phyloP scores from a whole-genome alignment of 2,329 filamentous ascomycete species.

The Neofusicoccum kwambonambiense region DNA sequence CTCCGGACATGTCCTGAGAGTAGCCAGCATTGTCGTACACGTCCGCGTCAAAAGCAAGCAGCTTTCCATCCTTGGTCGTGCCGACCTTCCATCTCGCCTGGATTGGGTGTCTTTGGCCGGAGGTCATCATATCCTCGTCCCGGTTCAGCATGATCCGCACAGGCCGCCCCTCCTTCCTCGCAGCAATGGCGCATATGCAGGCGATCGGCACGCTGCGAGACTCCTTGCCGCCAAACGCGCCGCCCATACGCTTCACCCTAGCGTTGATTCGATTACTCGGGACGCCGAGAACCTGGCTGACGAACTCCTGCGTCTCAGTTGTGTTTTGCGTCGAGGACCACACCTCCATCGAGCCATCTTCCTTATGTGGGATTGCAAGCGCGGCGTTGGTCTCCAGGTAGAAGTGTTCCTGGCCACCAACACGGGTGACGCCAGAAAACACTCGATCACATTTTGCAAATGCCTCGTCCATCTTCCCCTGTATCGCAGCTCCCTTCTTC shows the following conservation, averaged over 20 bases:
- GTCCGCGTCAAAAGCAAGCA: slow-evolving; percentile 86
- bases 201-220: slow-evolving; percentile 80
- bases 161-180: slow-evolving; percentile 76
- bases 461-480: slow-evolving; percentile 62
- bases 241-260: slow-evolving; percentile 85
- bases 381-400: slow-evolving; percentile 91
- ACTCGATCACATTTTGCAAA: slow-evolving; percentile 76
- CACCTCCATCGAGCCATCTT: slow-evolving; percentile 92
- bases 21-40: slow-evolving; percentile 90
- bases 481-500: slow-evolving; percentile 63
- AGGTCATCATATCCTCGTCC: slow-evolving; percentile 90
- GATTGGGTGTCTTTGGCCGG: slow-evolving; percentile 90
- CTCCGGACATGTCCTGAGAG: slow-evolving; percentile 64
- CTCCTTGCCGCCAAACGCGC: slow-evolving; percentile 93
- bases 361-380: slow-evolving; percentile 78
- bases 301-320: slow-evolving; percentile 56
- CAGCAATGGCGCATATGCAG: slow-evolving; percentile 78
- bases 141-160: slow-evolving; percentile 92
- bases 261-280: slow-evolving; percentile 85
- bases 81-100: slow-evolving; percentile 85
- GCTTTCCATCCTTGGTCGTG: slow-evolving; percentile 84
- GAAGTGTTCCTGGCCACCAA: slow-evolving; percentile 96
- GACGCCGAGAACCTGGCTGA: slow-evolving; percentile 78
- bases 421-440: slow-evolving; percentile 77
- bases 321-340: slow-evolving; percentile 50